Percentiles rank a stretch among this genome's conserved stretches.
These are phyloP conservation scores for Saccharomycopsis sp. DNA, from an alignment of 805 yeast genomes.

Conservation along the genomic window DNA sequence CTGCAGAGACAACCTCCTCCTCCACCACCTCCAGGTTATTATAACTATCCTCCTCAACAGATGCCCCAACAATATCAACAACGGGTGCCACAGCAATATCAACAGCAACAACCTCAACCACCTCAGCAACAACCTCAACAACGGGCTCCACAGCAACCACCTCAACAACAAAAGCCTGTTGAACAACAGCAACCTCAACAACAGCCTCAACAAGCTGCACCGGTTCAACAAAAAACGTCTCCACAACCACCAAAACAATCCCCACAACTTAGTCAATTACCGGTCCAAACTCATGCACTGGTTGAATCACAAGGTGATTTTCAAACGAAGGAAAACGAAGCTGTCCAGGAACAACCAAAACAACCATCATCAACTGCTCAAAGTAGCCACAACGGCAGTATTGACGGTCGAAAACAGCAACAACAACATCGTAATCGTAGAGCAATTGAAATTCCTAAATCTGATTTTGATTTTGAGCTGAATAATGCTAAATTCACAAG, in stretches of 20 bases:
- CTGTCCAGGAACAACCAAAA: slow-evolving; percentile 11
- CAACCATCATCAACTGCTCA: slow-evolving; percentile 13
- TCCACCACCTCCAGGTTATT: slow-evolving; percentile 15
- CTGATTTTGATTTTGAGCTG: slow-evolving; percentile 69
- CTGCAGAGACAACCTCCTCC: slow-evolving; percentile 43
- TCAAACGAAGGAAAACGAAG: slow-evolving; percentile 1
- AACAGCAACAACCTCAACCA: slow-evolving; percentile 15
- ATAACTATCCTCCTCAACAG: slow-evolving; percentile 15
- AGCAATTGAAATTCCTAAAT: slow-evolving; percentile 36
- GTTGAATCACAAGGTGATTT: slow-evolving; percentile 7
- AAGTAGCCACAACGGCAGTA: slow-evolving; percentile 7
- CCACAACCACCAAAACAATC: slow-evolving; percentile 9
- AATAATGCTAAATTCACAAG: slow-evolving; percentile 66
- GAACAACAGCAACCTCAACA: no score
- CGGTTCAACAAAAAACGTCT: no score
- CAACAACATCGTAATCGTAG: no score
- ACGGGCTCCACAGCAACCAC: slow-evolving; percentile 21
- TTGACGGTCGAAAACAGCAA: no score
- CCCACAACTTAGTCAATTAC: slow-evolving; percentile 9
- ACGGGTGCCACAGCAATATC: slow-evolving; percentile 13
- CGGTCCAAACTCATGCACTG: slow-evolving; percentile 11
- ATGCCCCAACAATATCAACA: slow-evolving; percentile 13
- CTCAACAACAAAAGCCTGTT: slow-evolving; percentile 22
- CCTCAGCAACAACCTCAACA: slow-evolving; percentile 16
- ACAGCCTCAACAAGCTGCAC: slow-evolving; percentile 11